These are phyloP conservation scores for Myotisia sp. DNA, from an alignment of 2,329 filamentous ascomycete genomes.

Conservation along the genomic window DNA sequence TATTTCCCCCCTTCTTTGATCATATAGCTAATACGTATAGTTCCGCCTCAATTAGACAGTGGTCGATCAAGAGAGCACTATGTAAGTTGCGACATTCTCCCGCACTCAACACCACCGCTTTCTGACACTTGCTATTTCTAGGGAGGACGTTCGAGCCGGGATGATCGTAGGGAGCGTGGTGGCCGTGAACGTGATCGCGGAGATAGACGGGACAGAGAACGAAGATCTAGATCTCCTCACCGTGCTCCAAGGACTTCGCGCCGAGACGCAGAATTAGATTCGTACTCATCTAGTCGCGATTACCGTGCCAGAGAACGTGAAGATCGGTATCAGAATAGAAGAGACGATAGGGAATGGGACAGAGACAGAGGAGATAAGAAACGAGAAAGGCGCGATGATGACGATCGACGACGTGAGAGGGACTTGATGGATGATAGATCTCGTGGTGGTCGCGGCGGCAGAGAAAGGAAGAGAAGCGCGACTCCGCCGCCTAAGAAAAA, in stretches of 20 bases:
- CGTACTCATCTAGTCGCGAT: slow-evolving; percentile 83
- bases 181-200: too few relatives aligned
- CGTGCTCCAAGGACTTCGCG: slow-evolving; percentile 52
- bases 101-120: slow-evolving; percentile 16
- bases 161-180: slow-evolving; percentile 26
- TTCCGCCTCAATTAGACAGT: slow-evolving; percentile 33
- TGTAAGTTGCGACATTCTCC: slow-evolving; percentile 25
- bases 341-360: slow-evolving; percentile 63
- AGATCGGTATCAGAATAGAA: slow-evolving; percentile 67
- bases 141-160: slow-evolving; percentile 36
- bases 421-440: slow-evolving; percentile 51
- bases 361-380: slow-evolving; percentile 50
- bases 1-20: slow-evolving; percentile 15
- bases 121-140: slow-evolving; percentile 18
- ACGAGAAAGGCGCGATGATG: slow-evolving; percentile 53
- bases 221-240: slow-evolving; percentile 78
- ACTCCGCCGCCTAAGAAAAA: slow-evolving; percentile 76
- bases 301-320: slow-evolving; percentile 89
- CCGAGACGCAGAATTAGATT: slow-evolving; percentile 63
- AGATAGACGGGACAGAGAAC: slow-evolving; percentile 35
- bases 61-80: slow-evolving; percentile 41
- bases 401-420: slow-evolving; percentile 47
- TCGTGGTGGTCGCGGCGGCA: slow-evolving; percentile 26
- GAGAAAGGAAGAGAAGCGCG: slow-evolving; percentile 55
- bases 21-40: slow-evolving; percentile 23